A percentile compares a stretch with the other conserved stretches of the same genome.
These are phyloP conservation scores for Neurospora tetrasperma DNA, from an alignment of 495 filamentous ascomycete genomes.

Conservation along the genomic window DNA sequence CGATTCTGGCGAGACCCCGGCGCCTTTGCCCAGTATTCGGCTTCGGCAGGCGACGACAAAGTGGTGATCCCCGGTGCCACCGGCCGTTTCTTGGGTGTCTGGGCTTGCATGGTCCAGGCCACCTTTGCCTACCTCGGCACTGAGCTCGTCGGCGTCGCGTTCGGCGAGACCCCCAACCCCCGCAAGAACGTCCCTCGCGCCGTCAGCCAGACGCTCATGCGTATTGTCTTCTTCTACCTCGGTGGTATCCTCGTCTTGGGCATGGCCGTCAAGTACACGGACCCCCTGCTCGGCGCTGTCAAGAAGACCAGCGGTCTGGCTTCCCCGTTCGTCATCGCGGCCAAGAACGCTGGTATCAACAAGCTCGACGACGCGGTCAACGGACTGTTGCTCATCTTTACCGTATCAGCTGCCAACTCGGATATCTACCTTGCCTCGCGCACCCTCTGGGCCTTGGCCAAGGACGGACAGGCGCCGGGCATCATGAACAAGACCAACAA, in stretches of 20 bases:
- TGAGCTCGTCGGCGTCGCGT: conserved; percentile 73
- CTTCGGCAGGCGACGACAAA: background rate
- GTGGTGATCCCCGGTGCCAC: conserved; percentile 28
- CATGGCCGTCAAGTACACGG: conserved; percentile 52
- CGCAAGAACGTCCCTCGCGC: conserved; percentile 63
- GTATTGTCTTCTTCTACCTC: conserved; percentile 68
- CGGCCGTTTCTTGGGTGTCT: conserved; percentile 63
- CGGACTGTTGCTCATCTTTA: conserved; percentile 68
- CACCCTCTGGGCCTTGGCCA: conserved; percentile 68
- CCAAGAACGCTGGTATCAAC: conserved; percentile 51
- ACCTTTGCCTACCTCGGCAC: conserved; percentile 80
- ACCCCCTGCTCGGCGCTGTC: conserved; percentile 47
- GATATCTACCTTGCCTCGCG: conserved; percentile 77
- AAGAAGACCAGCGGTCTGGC: conserved; percentile 41
- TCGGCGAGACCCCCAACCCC: conserved; percentile 71
- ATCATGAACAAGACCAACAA: conserved; percentile 61
- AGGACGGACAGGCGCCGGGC: conserved; percentile 62
- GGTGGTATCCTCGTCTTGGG: conserved; percentile 62
- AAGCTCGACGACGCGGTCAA: conserved; percentile 67
- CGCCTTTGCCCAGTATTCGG: conserved; percentile 51
- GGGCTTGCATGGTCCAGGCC: conserved; percentile 66
- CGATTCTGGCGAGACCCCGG: conserved; percentile 71
- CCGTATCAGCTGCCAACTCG: conserved; percentile 69
- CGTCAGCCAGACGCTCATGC: conserved; percentile 61
- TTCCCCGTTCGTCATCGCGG: conserved; percentile 58